Evolutionary conservation across 2,329 filamentous ascomycete species (phyloP), one percentile per base, ranked within the genome.

Genomic region (Nemania bipapillata): DNA sequence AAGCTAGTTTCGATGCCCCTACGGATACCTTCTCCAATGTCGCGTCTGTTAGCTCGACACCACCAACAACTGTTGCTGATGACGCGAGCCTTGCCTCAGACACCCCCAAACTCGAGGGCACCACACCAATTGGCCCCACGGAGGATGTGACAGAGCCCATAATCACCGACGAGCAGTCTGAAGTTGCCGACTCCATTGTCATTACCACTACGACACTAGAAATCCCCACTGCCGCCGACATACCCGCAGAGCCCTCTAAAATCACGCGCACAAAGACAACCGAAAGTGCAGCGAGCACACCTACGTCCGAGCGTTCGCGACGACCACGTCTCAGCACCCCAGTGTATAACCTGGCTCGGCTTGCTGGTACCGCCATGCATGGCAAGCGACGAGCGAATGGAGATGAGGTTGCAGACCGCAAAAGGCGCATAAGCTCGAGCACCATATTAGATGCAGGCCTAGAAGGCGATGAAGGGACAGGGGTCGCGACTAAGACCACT

Each of bases 31-130:
- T 83, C 58, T 84, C 82, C 75, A 80, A 86, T 74, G 81, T 85
- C 83, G 85, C 86, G 82, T 87, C 86, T 57, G 81, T 84, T 28
- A 85, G 83, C 74, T 90, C 87, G 22, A 91, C 90, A 65, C 90
- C 90, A 54, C 88, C 89, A 26, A 92, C 90, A 56, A 91, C 88
- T 73, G 82, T 90, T 72, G 87, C 86, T 75, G 90, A 91, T 77
- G 85, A 83, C 74, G 84, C 83, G 68, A 91, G 89, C 80, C 81
- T 89, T 65, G 82, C 83, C 62, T 86, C 86, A 47, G 79, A 82
- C 47, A 83, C 87, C 42, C 90, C 89, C 42, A 91, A 88, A 76
- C 82, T 87, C 73, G 87, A 87, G 73, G 87, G 90, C 77, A 82
- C 82, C 72, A 81, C 82, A 65, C 89, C 87, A 79, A 82, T 88